Percentiles rank a stretch among this genome's conserved stretches.
phyloP scores from a whole-genome alignment of 2,329 filamentous ascomycete genomes.

The Paracoccidioides lutzii region DNA sequence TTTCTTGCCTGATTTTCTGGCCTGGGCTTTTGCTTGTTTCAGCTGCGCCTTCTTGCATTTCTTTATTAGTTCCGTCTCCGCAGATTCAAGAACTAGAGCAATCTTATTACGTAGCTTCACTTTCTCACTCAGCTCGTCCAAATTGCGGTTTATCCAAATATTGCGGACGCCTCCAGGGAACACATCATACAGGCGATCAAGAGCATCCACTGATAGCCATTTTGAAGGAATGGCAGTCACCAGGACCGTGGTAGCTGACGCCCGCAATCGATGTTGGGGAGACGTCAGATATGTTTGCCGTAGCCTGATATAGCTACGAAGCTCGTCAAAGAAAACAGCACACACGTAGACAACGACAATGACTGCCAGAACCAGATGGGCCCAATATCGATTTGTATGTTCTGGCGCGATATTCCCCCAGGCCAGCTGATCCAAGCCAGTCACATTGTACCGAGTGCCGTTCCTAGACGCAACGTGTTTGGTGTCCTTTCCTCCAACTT shows the following conservation, averaged over 20 bases:
- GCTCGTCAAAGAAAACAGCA: conserved; percentile 71
- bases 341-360: conserved; percentile 72
- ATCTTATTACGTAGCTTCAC: conserved; percentile 61
- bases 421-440: conserved; percentile 66
- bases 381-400: conserved; percentile 62
- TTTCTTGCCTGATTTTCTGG: conserved; percentile 45
- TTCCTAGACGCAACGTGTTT: conserved; percentile 30
- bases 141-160: conserved; percentile 90
- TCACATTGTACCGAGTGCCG: conserved; percentile 36
- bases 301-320: conserved; percentile 79
- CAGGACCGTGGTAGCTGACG: conserved; percentile 88
- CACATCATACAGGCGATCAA: conserved; percentile 80
- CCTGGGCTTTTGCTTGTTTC: conserved; percentile 53
- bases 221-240: conserved; percentile 82
- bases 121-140: conserved; percentile 71
- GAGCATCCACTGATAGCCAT: conserved; percentile 73
- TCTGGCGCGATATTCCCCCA: conserved; percentile 70
- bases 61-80: conserved; percentile 74
- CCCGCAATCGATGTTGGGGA: conserved; percentile 81
- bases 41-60: conserved; percentile 65
- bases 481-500: conserved; percentile 53
- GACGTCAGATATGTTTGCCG: conserved; percentile 91
- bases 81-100: conserved; percentile 59
- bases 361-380: conserved; percentile 69
- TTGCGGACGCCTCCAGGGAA: conserved; percentile 92